Conservation (phyloP, 2,329 filamentous ascomycete species). For the Tricladium varicosporioides region DNA sequence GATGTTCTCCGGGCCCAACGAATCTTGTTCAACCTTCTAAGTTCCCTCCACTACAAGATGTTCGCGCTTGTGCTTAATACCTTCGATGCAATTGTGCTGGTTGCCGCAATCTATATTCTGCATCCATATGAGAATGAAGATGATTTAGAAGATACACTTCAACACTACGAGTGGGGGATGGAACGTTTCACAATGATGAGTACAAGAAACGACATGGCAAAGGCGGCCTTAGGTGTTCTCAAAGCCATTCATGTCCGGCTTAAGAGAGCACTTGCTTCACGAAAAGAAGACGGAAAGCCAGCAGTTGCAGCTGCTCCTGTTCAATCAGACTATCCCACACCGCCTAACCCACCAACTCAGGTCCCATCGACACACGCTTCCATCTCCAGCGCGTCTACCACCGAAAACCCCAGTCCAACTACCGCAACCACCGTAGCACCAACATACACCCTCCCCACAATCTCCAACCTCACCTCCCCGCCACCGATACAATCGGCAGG, state of each 20-base stretch:
- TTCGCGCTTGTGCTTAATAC: slow-evolving; percentile 60
- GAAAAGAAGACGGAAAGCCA: slow-evolving; percentile 1
- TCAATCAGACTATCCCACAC: no score
- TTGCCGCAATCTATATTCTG: slow-evolving; percentile 59
- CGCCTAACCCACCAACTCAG: no score
- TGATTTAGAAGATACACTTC: slow-evolving; percentile 45
- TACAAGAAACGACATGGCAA: slow-evolving; percentile 51
- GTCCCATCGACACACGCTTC: no score
- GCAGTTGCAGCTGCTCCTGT: background rate
- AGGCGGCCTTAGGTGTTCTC: slow-evolving; percentile 52
- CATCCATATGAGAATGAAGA: slow-evolving; percentile 55
- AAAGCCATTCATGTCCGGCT: slow-evolving; percentile 54
- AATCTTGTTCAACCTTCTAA: slow-evolving; percentile 47
- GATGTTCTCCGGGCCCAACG: slow-evolving; percentile 55
- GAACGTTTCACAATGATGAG: slow-evolving; percentile 57
- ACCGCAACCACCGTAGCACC: no score
- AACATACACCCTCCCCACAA: no score
- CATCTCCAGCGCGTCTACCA: no score
- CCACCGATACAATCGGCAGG: no score
- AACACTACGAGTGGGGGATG: slow-evolving; percentile 59
- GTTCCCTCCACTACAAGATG: slow-evolving; percentile 51
- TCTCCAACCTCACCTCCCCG: no score
- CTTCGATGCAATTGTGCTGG: slow-evolving; percentile 61
- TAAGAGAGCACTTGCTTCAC: slow-evolving; percentile 41
- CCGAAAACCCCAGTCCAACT: no score